These are phyloP conservation scores for Talaromyces funiculosus DNA, from an alignment of 2,329 filamentous ascomycete genomes.

Conservation along the genomic window DNA sequence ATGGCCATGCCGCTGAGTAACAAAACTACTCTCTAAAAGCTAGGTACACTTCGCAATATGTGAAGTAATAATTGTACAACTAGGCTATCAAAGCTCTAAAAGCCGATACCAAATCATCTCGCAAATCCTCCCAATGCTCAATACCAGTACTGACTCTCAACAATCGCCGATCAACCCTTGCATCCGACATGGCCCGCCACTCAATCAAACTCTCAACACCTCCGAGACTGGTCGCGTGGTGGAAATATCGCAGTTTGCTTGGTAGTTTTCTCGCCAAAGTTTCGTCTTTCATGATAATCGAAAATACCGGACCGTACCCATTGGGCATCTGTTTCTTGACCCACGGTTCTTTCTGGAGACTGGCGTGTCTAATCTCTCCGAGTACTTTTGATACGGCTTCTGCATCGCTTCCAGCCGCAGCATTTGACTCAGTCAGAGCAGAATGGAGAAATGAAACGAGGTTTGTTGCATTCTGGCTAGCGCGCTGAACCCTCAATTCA, in stretches of 20 bases:
- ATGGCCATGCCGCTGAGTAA: not conserved
- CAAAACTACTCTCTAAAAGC: not conserved
- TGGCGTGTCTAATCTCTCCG: constrained; percentile 65
- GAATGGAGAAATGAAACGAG: constrained; percentile 67
- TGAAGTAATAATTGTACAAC: constrained; percentile 1
- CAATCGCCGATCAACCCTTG: constrained; percentile 62
- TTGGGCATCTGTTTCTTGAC: constrained; percentile 81
- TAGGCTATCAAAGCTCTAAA: constrained; percentile 51
- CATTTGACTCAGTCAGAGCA: constrained; percentile 40
- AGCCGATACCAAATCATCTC: constrained; percentile 64
- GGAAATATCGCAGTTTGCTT: constrained; percentile 73
- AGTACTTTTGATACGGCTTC: constrained; percentile 52
- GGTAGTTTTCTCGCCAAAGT: constrained; percentile 64
- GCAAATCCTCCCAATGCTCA: constrained; percentile 80
- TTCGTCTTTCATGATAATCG: constrained; percentile 59
- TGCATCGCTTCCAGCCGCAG: constrained; percentile 33
- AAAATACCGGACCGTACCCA: constrained; percentile 85
- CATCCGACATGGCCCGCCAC: constrained; percentile 88
- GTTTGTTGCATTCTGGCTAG: constrained; percentile 63
- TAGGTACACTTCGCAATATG: not conserved
- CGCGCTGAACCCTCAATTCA: constrained; percentile 71
- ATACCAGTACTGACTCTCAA: constrained; percentile 80
- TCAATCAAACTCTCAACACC: constrained; percentile 95
- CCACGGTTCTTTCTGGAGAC: constrained; percentile 71
- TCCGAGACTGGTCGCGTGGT: constrained; percentile 89